Evolutionary conservation across 164 flowering plant species (phyloP), one percentile per base, ranked within the genome.

Genomic region (Liriodendron chinense): DNA sequence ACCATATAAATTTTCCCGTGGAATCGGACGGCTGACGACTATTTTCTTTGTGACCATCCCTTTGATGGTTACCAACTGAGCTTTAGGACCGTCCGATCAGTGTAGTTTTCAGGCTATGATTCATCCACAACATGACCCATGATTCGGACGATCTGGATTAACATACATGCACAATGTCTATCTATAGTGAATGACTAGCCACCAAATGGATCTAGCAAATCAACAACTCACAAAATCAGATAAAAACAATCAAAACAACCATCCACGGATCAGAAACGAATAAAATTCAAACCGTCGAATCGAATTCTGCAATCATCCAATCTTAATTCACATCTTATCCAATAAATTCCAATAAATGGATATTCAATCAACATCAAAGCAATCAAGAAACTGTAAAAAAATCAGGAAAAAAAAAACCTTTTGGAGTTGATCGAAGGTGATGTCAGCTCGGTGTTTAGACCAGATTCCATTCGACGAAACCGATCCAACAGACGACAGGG

Each of bases 341-440:
- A 16, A 53, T 53, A 23, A 43, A 28, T 14, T 34, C 23, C 61
- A 13, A 28, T 12, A 22, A 28, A 14, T 5, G 22, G 28, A 13
- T 1, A 7, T 7, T 22, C 20, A 64, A 64, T 21, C 67, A 64
- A 64, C 28, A 22, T 12, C 20, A n/a, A 62, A 18, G 8, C 22
- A 62, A 64, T 64, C 66, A 21, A 64, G 23, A 21, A 16, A 59
- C 1, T 25, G 23, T 9, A 63, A 24, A 9, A 5, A 64, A 23
- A 64, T 9, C 34, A 34, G 2, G 5, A 34, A 34, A 34, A 34
- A 34, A 34, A 34, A 34, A 21, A 96, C 99, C 97, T 96, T 94
- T 85, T 92, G 94, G 74, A 96, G 96, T 85, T 89, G 96, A 86
- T 89, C 88, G 78, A 82, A 88, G 86, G 89, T 82, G 75, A 96